A percentile compares a stretch with the other conserved stretches of the same genome.
Conservation (phyloP, 164 flowering plant genomes). For the Cinnamomum chago region DNA sequence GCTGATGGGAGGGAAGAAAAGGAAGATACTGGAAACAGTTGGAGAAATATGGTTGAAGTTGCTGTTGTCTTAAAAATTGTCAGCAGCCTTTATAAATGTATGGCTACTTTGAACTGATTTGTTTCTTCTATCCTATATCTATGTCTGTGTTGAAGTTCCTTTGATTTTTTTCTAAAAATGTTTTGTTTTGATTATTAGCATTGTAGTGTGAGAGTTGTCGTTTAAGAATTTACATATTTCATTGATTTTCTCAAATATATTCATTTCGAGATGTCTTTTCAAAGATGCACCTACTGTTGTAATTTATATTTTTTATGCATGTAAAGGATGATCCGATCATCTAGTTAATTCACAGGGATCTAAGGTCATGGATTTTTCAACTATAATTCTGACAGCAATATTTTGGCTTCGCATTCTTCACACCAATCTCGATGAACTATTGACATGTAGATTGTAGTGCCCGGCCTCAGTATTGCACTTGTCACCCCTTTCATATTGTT, state of each 20-base stretch:
- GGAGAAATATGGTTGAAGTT: constrained; percentile 35
- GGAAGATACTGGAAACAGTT: constrained; percentile 17
- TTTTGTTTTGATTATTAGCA: too few relatives aligned
- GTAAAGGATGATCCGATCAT: neutral
- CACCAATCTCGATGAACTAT: too few relatives aligned
- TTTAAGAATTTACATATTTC: too few relatives aligned
- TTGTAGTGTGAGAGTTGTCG: too few relatives aligned
- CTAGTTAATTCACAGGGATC: neutral
- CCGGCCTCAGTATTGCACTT: too few relatives aligned
- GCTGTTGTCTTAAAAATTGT: constrained; percentile 26
- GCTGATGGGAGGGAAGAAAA: constrained; percentile 32
- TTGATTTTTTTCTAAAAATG: neutral
- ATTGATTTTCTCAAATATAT: too few relatives aligned
- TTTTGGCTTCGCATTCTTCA: too few relatives aligned
- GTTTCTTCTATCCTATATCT: neutral
- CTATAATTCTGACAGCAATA: too few relatives aligned
- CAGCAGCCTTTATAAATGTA: constrained; percentile 33
- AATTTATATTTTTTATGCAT: neutral
- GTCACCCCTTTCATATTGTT: too few relatives aligned
- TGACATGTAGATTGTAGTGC: too few relatives aligned
- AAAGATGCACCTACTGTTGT: neutral
- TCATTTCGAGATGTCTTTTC: neutral
- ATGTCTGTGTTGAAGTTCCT: neutral
- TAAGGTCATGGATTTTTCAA: too few relatives aligned
- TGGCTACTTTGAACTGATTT: neutral